Conservation (phyloP, 1,284 basidiomycete genomes). For the Ustilago bromivora region DNA sequence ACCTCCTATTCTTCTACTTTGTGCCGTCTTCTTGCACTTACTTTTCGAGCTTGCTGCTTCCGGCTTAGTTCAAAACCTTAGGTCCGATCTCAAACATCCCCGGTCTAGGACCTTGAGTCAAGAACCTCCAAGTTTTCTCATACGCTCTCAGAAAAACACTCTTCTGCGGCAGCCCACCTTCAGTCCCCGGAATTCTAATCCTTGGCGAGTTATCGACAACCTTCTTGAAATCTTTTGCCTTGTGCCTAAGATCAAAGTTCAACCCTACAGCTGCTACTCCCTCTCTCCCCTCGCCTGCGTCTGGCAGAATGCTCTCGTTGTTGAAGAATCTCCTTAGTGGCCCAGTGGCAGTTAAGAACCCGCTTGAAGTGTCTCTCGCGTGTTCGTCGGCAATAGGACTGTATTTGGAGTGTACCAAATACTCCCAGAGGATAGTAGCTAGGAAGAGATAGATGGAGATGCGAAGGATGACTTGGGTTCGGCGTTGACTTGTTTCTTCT, state of each 20-base stretch:
- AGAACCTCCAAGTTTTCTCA: conserved; percentile 21
- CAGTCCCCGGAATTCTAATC: conserved; percentile 22
- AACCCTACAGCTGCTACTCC: conserved; percentile 27
- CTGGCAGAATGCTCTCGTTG: conserved; percentile 43
- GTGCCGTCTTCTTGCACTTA: not conserved
- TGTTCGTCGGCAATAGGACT: conserved; percentile 34
- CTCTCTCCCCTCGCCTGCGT: conserved; percentile 13
- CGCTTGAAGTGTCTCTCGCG: conserved; percentile 24
- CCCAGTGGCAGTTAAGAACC: conserved; percentile 35
- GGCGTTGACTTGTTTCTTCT: conserved; percentile 30
- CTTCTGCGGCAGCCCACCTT: conserved; percentile 14
- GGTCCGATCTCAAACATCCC: conserved; percentile 45
- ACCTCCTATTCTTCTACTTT: not conserved
- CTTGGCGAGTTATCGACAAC: conserved; percentile 22
- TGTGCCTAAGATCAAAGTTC: conserved; percentile 21
- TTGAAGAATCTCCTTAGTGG: conserved; percentile 36
- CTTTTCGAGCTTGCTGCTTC: not conserved
- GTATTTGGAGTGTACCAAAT: conserved; percentile 48
- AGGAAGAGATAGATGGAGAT: conserved; percentile 28
- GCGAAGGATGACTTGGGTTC: conserved; percentile 41
- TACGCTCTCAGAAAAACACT: conserved; percentile 31
- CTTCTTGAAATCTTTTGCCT: conserved; percentile 9
- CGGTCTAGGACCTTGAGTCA: conserved; percentile 19
- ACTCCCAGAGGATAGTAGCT: conserved; percentile 43
- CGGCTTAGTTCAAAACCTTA: conserved; percentile 21